Evolutionary conservation across 176 grass and related monocot genomes (phyloP).

Genomic region (Oryza punctata): DNA sequence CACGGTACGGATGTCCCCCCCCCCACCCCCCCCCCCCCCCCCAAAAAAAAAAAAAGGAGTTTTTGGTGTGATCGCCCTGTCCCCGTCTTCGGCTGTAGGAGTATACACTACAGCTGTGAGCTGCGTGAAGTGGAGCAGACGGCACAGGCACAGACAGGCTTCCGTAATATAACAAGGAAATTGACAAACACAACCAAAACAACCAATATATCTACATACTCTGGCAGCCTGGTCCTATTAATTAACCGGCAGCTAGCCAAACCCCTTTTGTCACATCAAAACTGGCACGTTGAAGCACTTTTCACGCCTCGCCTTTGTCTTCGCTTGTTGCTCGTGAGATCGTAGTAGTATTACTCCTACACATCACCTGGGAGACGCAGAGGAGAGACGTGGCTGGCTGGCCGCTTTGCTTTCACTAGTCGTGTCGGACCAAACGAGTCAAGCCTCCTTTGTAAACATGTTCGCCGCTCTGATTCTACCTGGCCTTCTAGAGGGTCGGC

Average conservation of each 20-base stretch:
- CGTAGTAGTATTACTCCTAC: too few relatives aligned
- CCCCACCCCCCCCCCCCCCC: too few relatives aligned
- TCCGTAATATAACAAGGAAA: neutral
- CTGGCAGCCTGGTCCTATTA: too few relatives aligned
- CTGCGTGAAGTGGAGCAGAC: neutral
- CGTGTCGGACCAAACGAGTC: neutral
- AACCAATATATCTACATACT: too few relatives aligned
- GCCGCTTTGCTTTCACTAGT: neutral
- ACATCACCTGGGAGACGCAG: neutral
- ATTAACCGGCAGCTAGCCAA: neutral
- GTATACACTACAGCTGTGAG: too few relatives aligned
- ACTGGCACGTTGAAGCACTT: neutral
- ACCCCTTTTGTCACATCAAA: neutral
- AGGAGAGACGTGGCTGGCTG: neutral
- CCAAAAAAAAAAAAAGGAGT: too few relatives aligned
- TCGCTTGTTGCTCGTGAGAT: too few relatives aligned
- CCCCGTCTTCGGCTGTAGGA: too few relatives aligned
- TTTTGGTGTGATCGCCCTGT: too few relatives aligned
- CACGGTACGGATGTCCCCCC: too few relatives aligned
- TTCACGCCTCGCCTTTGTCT: neutral
- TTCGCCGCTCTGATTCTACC: neutral
- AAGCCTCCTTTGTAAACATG: neutral
- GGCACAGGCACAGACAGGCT: neutral
- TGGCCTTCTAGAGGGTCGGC: neutral
- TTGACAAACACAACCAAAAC: neutral